Evolutionary conservation across 1,284 basidiomycete genomes (phyloP).

Genomic region (Cronartium quercuum): DNA sequence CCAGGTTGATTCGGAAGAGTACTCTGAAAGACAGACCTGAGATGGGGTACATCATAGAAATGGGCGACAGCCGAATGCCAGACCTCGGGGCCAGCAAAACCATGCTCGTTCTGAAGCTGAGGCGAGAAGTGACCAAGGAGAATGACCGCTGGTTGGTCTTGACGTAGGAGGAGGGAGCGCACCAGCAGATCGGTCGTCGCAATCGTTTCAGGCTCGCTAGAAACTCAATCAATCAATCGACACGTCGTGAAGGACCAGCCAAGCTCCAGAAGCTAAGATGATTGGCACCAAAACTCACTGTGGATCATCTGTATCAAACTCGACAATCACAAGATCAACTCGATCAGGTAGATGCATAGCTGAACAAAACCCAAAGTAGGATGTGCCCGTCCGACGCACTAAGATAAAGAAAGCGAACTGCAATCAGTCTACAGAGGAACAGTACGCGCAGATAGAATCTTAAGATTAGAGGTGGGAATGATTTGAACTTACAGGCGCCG

Average conservation of each 20-base stretch:
- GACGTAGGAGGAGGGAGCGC: slow-evolving; percentile 76
- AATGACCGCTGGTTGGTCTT: slow-evolving; percentile 79
- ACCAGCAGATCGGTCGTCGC: slow-evolving; percentile 83
- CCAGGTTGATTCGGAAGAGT: too few species aligned
- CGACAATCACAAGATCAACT: slow-evolving; percentile 84
- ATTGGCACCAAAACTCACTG: slow-evolving; percentile 56
- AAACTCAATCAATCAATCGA: not conserved
- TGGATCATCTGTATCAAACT: slow-evolving; percentile 80
- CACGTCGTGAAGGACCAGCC: not conserved
- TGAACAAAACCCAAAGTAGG: slow-evolving; percentile 86
- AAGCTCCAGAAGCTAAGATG: not conserved
- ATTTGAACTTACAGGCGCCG: slow-evolving; percentile 57
- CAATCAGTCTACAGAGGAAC: not conserved
- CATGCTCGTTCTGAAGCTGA: slow-evolving; percentile 67
- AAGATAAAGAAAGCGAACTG: not conserved
- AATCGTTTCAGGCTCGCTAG: slow-evolving; percentile 64
- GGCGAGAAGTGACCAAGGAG: slow-evolving; percentile 86
- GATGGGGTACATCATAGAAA: slow-evolving; percentile 88
- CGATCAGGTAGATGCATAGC: slow-evolving; percentile 82
- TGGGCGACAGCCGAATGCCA: slow-evolving; percentile 81
- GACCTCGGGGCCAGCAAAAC: slow-evolving; percentile 78
- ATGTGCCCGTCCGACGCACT: slow-evolving; percentile 76
- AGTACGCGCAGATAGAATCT: not conserved
- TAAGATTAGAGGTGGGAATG: not conserved
- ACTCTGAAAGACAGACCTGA: slow-evolving; percentile 57